These are phyloP conservation scores for Pachyrhizus erosus DNA, from an alignment of 306 rosid genomes.

Conservation along the genomic window DNA sequence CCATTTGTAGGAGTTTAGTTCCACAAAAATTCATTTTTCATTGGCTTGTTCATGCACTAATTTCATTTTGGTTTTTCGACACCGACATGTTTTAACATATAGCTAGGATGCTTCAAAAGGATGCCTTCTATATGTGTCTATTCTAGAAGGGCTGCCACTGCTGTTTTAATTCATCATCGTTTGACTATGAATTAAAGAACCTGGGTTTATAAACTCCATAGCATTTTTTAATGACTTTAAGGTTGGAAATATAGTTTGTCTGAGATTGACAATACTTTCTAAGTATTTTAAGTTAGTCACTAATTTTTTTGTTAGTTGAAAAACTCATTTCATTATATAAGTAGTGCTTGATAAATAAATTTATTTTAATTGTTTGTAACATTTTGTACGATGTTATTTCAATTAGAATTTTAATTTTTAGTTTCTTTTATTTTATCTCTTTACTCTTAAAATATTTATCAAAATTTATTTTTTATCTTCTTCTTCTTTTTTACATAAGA, in stretches of 20 bases:
- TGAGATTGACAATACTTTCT: no score
- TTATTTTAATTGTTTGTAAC: background rate
- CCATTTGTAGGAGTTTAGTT: background rate
- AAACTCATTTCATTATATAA: no score
- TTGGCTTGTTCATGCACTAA: conserved; percentile 4
- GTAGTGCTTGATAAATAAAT: background rate
- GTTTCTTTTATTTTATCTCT: background rate
- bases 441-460: background rate
- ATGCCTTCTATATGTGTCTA: background rate
- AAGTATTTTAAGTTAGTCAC: no score
- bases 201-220: background rate
- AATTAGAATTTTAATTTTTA: background rate
- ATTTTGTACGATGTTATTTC: background rate
- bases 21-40: background rate
- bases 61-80: conserved; percentile 9
- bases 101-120: conserved; percentile 1
- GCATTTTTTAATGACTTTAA: background rate
- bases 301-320: no score
- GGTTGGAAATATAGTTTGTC: background rate
- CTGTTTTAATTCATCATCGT: background rate
- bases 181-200: background rate
- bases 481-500: no score
- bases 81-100: background rate
- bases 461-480: background rate
- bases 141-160: conserved; percentile 11